A percentile compares a stretch with the other conserved stretches of the same genome.
phyloP scores from a whole-genome alignment of 345 rosid species.

The Syzygium aqueum region DNA sequence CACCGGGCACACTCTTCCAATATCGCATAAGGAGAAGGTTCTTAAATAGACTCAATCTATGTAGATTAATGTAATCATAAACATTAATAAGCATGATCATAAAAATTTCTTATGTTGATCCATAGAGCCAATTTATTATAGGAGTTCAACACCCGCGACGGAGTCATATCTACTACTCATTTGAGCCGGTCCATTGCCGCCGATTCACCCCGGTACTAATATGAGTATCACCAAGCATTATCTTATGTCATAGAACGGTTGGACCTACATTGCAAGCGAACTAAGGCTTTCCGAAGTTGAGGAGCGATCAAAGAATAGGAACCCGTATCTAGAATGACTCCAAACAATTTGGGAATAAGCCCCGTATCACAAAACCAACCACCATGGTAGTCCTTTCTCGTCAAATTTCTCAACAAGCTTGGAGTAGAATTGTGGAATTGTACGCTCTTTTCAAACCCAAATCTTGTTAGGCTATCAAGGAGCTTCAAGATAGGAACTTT shows the following conservation, averaged over 20 bases:
- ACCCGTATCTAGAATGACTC: not conserved
- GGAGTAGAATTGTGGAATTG: not conserved
- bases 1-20: no score
- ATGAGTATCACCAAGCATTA: not conserved
- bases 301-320: not conserved
- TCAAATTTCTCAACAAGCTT: not conserved
- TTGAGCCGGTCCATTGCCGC: fast-evolving
- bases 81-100: no score
- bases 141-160: no score
- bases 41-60: no score
- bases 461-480: not conserved
- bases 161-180: not conserved
- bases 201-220: not conserved
- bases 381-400: not conserved
- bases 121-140: no score
- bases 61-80: no score
- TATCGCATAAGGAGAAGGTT: no score
- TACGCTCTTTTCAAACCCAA: not conserved
- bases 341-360: not conserved
- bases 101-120: no score
- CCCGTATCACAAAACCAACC: not conserved
- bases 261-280: not conserved
- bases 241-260: not conserved
- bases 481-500: not conserved
- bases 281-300: not conserved